A percentile compares a stretch with the other conserved stretches of the same genome.
Conservation (phyloP, 2,329 filamentous ascomycete species). For the Didymella glomerata region DNA sequence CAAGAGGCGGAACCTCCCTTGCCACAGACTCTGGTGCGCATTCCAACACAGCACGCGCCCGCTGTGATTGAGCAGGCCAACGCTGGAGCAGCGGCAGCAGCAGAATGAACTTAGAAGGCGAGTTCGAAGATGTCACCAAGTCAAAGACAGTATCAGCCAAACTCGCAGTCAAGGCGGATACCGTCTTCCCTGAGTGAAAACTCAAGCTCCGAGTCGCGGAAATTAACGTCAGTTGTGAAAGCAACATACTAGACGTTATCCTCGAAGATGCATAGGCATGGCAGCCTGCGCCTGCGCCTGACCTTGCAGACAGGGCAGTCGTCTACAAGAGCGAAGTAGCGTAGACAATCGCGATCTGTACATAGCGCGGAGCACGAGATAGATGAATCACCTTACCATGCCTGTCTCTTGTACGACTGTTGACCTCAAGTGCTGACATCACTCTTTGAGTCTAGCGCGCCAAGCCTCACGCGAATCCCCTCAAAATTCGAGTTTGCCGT, state of each 20-base stretch:
- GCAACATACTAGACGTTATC: neutral
- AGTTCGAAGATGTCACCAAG: neutral
- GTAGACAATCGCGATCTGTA: neutral
- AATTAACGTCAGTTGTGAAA: neutral
- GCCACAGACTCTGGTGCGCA: conserved; percentile 83
- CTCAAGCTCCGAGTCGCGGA: neutral
- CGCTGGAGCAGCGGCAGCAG: conserved; percentile 36
- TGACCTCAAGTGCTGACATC: conserved; percentile 1
- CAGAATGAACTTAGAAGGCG: conserved; percentile 8
- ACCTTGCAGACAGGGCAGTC: neutral
- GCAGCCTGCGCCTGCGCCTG: neutral
- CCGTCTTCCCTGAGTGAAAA: neutral
- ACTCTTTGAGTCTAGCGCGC: conserved; percentile 18
- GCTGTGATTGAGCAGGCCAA: conserved; percentile 47
- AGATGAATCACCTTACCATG: neutral
- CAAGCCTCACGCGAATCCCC: conserved; percentile 14
- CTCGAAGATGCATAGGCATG: neutral
- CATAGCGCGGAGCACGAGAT: neutral
- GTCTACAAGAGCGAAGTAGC: neutral
- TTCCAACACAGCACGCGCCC: conserved; percentile 75
- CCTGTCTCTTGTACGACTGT: conserved; percentile 1
- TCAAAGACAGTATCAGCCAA: neutral
- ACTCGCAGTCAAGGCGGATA: neutral
- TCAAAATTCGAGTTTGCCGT: conserved; percentile 14
- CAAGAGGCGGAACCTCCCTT: conserved; percentile 61